Base-by-base conservation (phyloP, 257 asterid species). In the Lithospermum erythrorhizon region DNA sequence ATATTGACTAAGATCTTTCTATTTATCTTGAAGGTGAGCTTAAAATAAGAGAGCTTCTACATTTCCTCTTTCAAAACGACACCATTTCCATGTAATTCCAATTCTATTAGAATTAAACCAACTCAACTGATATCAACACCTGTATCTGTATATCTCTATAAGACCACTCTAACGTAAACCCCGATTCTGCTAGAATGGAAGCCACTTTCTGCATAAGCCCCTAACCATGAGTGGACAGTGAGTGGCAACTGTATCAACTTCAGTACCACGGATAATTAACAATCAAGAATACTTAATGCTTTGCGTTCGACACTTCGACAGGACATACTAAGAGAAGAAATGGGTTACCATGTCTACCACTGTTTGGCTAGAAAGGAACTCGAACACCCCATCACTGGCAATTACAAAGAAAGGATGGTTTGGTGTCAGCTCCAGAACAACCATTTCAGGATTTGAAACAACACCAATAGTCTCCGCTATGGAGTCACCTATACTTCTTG, bases 381-480 rank as follows among this genome's bases (percentile, higher is more conserved):
- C 97, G 58, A 89, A 89, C 63, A 89, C 95, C 66, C 96, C 96
- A 72, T 87, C 97, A 68, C 96, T 89, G n/a, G 96, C 96, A 72
- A 85, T 73, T 59, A 87, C 93, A 67, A 90, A 87, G 89, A 85
- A 90, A 57, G 89, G 95, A 77, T 87, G 80, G 64, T 71, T 77
- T 68, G 74, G 75, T 0, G 87, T 86, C 70, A 93, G 90, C 83
- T 93, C 95, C 80, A 86, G 60, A 64, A 78, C 95, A 71, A 75
- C 75, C 70, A 93, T 86, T 77, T 93, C 98, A 18, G 98, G 98
- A 73, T 82, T 79, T 16, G 98, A 86, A 64, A 86, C 86, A 27
- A 93, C 98, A 5, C 98, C 98, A 66, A 93, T 83, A 53, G 94
- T 68, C 79, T 93, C 98, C 47, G 98, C 98, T 61, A 93, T 74